phyloP scores from a whole-genome alignment of 2,329 filamentous ascomycete species.

The Fusarium concolor region DNA sequence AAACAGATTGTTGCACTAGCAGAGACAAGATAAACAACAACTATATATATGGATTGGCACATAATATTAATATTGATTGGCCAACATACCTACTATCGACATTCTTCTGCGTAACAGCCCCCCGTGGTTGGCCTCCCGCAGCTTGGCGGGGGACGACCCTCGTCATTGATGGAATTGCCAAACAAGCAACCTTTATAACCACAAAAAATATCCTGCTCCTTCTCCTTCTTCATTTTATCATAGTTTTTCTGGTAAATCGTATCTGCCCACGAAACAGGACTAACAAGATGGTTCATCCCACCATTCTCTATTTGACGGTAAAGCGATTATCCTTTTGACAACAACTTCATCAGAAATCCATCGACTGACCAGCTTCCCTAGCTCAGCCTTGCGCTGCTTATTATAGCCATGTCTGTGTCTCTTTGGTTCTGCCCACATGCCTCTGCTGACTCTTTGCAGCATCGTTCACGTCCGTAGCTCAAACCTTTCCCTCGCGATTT shows the following conservation, averaged over 20 bases:
- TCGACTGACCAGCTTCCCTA: slow-evolving; percentile 15
- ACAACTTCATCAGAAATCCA: too few species aligned
- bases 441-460: slow-evolving; percentile 43
- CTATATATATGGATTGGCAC: background rate
- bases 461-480: slow-evolving; percentile 54
- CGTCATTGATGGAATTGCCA: slow-evolving; percentile 6
- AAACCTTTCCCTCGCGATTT: slow-evolving; percentile 56
- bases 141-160: slow-evolving; percentile 12
- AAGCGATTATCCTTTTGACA: background rate
- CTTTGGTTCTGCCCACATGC: background rate
- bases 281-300: slow-evolving; percentile 45
- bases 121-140: slow-evolving; percentile 29
- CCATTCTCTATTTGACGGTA: slow-evolving; percentile 50
- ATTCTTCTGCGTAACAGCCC: background rate
- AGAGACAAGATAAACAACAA: background rate
- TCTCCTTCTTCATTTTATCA: background rate
- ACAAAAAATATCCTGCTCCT: too few species aligned
- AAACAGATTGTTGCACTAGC: background rate
- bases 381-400: slow-evolving; percentile 48
- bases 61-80: background rate
- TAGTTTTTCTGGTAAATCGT: accelerated
- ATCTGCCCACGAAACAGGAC: too few species aligned
- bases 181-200: background rate
- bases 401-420: slow-evolving; percentile 48
- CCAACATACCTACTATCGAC: background rate